Evolutionary conservation across 495 filamentous ascomycete genomes (phyloP), one percentile per base, ranked within the genome.

Genomic region (Hypoxylon trugodes): DNA sequence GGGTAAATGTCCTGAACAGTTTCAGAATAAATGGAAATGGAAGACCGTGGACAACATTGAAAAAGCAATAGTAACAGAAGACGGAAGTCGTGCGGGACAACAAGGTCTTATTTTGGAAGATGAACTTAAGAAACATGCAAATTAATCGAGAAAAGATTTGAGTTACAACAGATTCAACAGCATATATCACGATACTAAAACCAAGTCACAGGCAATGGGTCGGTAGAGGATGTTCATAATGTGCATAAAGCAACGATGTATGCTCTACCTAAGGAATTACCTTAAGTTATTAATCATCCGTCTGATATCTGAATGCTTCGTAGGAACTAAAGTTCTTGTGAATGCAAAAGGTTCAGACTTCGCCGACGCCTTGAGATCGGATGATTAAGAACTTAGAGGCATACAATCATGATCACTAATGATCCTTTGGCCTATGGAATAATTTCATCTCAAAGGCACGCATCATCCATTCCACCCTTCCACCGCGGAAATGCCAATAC

Each of bases 21-120:
- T 93, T 50, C 69, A 66, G 21, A 71, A 80, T 15, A 83, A 90
- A 68, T 96, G 92, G 92, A 71, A 67, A 38, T 96, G 91, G 92
- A 81, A 71, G 47, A 33, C 82, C 76, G 28, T 4, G 16, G 36
- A 38, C 6, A 26, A 45, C 30, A 9, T 50, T n/a, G 37, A 65
- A 46, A 67, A 25, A 26, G 19, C 59, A 7, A 69, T 78, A 30
- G 71, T 80, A 47, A 88, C 84, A 2, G 80, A 86, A 60, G 93
- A 96, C 75, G 88, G 87, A 32, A 88, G 82, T 69, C 71, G 88
- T 53, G 85, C 85, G 0, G 88, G 89, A 2, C 60, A 62, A 21
- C 78, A 76, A 38, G 83, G 85, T 2, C 72, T 88, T 54, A 69
- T 81, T 16, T 70, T 90, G 56, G 75, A 73, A n/a, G 78, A 82